These are phyloP conservation scores for Leccinum imitatum DNA, from an alignment of 768 basidiomycete genomes.

Conservation along the genomic window DNA sequence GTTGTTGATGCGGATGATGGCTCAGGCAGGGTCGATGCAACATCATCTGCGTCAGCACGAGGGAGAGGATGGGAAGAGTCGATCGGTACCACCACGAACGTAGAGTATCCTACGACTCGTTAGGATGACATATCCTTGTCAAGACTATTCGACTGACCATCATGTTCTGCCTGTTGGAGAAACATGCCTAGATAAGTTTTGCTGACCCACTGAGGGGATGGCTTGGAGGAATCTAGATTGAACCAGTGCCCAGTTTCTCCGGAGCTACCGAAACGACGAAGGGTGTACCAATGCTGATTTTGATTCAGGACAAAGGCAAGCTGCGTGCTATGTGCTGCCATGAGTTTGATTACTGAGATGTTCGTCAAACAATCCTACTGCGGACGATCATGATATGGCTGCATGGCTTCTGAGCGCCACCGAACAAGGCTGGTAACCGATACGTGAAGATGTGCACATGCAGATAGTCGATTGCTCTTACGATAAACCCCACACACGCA, in stretches of 20 bases:
- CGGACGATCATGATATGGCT: constrained; percentile 68
- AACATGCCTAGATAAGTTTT: constrained; percentile 84
- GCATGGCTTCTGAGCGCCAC: constrained; percentile 86
- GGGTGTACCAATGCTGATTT: constrained; percentile 86
- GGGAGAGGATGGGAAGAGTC: constrained; percentile 59
- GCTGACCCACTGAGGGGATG: constrained; percentile 77
- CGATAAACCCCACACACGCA: constrained; percentile 84
- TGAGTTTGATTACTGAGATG: constrained; percentile 10
- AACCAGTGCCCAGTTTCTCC: constrained; percentile 71
- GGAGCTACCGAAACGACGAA: constrained; percentile 72
- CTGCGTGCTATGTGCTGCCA: constrained; percentile 54
- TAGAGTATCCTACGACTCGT: constrained; percentile 64
- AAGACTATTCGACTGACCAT: constrained; percentile 51
- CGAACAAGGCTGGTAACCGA: constrained; percentile 53
- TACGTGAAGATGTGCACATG: constrained; percentile 6
- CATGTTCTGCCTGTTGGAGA: constrained; percentile 80
- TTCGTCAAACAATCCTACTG: constrained; percentile 51
- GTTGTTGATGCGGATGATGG: constrained; percentile 31
- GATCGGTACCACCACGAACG: constrained; percentile 69
- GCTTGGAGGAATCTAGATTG: constrained; percentile 78
- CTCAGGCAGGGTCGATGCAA: constrained; percentile 64
- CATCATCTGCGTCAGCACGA: constrained; percentile 67
- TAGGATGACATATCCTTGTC: constrained; percentile 4
- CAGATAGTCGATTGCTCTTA: constrained; percentile 33
- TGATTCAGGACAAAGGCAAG: constrained; percentile 87